phyloP scores from a whole-genome alignment of 2,329 filamentous ascomycete genomes.

The Coleophoma eucalyptorum region DNA sequence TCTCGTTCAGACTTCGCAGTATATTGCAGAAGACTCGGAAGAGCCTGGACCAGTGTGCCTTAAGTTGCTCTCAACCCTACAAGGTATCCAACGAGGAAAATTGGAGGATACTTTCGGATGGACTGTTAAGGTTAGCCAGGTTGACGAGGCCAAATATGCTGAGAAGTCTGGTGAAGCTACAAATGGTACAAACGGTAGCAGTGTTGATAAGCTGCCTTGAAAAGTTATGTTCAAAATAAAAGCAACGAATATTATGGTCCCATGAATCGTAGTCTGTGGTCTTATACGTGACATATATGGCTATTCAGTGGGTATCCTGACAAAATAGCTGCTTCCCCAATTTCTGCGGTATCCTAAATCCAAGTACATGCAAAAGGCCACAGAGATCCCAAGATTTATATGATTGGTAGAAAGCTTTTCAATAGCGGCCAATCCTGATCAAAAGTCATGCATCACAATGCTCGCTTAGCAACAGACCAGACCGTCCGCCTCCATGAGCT shows the following conservation, averaged over 20 bases:
- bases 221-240: background rate
- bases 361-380: no score
- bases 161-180: slow-evolving; percentile 6
- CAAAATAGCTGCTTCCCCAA: no score
- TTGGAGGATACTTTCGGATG: slow-evolving; percentile 55
- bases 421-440: no score
- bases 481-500: no score
- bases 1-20: slow-evolving; percentile 47
- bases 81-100: slow-evolving; percentile 83
- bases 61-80: slow-evolving; percentile 70
- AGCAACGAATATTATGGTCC: background rate
- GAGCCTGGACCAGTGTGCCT: slow-evolving; percentile 71
- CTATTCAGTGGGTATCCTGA: no score
- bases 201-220: slow-evolving; percentile 13
- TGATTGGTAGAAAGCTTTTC: no score
- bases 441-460: no score
- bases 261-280: background rate
- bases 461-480: no score
- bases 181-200: slow-evolving; percentile 16
- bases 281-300: no score
- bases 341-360: no score
- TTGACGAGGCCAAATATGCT: slow-evolving; percentile 22
- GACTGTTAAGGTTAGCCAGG: slow-evolving; percentile 24
- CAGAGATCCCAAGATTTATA: no score
- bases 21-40: slow-evolving; percentile 50